Evolutionary conservation across 352 stramenopile species (phyloP).

Genomic region (Phytophthora pinifolia): DNA sequence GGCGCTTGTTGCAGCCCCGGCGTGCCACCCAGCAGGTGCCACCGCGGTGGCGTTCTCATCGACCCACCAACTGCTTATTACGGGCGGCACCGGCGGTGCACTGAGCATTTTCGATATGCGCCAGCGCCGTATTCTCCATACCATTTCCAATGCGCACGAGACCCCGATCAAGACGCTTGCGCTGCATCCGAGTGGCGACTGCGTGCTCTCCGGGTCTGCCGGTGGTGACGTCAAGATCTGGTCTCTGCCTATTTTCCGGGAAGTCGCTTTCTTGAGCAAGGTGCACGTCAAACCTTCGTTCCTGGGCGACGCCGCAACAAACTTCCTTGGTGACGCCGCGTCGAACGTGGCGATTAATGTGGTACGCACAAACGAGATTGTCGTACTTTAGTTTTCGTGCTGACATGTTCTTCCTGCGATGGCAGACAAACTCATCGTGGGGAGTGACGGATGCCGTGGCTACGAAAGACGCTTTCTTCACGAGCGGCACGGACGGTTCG

Average conservation of each 20-base stretch:
- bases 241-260: conserved; percentile 83
- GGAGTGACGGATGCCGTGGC: conserved; percentile 82
- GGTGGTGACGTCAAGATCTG: conserved; percentile 89
- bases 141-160: conserved; percentile 82
- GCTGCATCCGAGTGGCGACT: conserved; percentile 77
- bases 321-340: conserved; percentile 73
- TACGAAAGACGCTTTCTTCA: conserved; percentile 83
- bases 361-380: conserved; percentile 36
- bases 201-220: conserved; percentile 79
- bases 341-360: conserved; percentile 88
- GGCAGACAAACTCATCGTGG: conserved; percentile 78
- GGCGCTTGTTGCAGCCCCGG: conserved; percentile 62
- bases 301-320: conserved; percentile 72
- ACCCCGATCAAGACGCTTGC: conserved; percentile 82
- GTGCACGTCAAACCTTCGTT: conserved; percentile 83
- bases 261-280: conserved; percentile 72
- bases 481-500: conserved; percentile 79
- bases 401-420: conserved; percentile 4
- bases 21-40: conserved; percentile 75
- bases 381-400: not conserved
- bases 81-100: conserved; percentile 70
- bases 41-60: conserved; percentile 79
- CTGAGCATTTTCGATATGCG: conserved; percentile 88
- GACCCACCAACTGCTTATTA: conserved; percentile 81
- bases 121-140: conserved; percentile 84